Conservation (phyloP, 108 stramenopile species). For the Discostella pseudostelligera region DNA sequence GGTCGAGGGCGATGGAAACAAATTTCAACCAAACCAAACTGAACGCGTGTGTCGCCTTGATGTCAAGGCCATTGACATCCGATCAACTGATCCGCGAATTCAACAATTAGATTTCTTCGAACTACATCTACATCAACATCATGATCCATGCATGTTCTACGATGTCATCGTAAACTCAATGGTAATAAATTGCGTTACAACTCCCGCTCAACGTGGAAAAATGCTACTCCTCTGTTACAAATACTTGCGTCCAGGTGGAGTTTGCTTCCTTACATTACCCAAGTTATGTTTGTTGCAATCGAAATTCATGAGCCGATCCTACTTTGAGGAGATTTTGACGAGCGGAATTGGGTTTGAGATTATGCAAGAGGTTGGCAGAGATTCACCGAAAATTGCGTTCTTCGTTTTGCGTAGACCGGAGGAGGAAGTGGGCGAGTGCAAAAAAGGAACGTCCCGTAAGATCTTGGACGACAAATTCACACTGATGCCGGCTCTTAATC, state of each 20-base stretch:
- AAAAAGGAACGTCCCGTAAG: background rate
- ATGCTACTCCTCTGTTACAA: slow-evolving; percentile 78
- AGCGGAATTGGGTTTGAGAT: slow-evolving; percentile 70
- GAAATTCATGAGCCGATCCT: slow-evolving; percentile 53
- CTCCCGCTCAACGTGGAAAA: slow-evolving; percentile 69
- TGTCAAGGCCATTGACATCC: slow-evolving; percentile 85
- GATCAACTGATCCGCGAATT: slow-evolving; percentile 74
- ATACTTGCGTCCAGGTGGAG: slow-evolving; percentile 74
- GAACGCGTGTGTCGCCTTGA: slow-evolving; percentile 55
- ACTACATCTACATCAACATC: slow-evolving; percentile 8
- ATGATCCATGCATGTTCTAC: slow-evolving; percentile 10
- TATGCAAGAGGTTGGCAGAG: slow-evolving; percentile 44
- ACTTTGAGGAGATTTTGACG: slow-evolving; percentile 62
- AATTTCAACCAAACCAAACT: background rate
- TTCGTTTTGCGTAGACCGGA: slow-evolving; percentile 62
- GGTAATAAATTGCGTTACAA: slow-evolving; percentile 94
- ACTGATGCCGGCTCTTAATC: slow-evolving; percentile 27
- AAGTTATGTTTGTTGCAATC: slow-evolving; percentile 75
- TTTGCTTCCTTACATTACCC: slow-evolving; percentile 79
- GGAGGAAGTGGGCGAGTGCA: slow-evolving; percentile 5
- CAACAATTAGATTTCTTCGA: slow-evolving; percentile 87
- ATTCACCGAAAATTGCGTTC: slow-evolving; percentile 83
- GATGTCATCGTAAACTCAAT: slow-evolving; percentile 67
- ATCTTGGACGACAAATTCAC: slow-evolving; percentile 29
- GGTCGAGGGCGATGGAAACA: background rate